Conservation (phyloP, 306 rosid genomes). For the Inga oerstediana region DNA sequence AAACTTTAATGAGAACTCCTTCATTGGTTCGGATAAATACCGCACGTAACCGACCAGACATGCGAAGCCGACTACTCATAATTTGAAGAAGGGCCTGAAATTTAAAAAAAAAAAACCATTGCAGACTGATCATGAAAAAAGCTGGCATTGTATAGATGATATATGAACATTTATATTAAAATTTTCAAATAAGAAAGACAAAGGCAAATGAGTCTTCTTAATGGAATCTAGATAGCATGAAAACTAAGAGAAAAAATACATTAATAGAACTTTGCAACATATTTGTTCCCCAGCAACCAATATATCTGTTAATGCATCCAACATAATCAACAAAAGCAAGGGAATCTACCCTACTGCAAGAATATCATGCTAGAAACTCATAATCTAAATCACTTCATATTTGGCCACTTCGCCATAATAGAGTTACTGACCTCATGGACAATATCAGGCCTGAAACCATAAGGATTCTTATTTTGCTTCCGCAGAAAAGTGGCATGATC, state of each 20-base stretch:
- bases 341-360: background rate
- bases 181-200: background rate
- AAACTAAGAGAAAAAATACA: background rate
- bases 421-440: conserved; percentile 26
- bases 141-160: background rate
- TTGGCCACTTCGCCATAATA: background rate
- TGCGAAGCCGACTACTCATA: conserved; percentile 31
- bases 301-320: background rate
- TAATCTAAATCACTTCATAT: background rate
- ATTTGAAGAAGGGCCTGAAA: conserved; percentile 28
- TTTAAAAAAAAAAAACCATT: background rate
- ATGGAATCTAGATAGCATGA: background rate
- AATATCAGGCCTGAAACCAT: conserved; percentile 35
- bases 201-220: background rate
- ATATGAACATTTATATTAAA: background rate
- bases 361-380: background rate
- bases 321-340: background rate
- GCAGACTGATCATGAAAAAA: background rate
- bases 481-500: conserved; percentile 29
- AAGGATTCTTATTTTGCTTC: conserved; percentile 31
- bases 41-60: conserved; percentile 17
- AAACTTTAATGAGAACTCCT: conserved; percentile 37
- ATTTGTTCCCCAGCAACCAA: background rate
- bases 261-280: background rate
- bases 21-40: conserved; percentile 27